A percentile compares a stretch with the other conserved stretches of the same genome.
Evolutionary conservation across 2,329 filamentous ascomycete species (phyloP).

Genomic region (Canariomyces notabilis): DNA sequence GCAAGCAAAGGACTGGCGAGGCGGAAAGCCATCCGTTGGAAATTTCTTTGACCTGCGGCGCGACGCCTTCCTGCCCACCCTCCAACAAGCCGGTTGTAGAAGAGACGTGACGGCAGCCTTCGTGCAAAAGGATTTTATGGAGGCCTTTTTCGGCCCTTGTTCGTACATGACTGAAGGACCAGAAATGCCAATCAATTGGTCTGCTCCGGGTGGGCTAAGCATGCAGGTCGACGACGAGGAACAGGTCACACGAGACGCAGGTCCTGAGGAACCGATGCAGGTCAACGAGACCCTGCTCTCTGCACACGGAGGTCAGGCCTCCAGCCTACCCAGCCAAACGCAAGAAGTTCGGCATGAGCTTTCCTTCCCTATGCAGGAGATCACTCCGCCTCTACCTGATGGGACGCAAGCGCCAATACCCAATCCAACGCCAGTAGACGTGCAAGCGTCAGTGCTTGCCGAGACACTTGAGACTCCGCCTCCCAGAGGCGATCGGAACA

Average conservation of each 20-base stretch:
- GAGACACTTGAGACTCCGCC: neutral
- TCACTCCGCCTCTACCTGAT: too few species aligned
- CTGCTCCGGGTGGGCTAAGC: neutral
- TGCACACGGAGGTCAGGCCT: conserved; percentile 2
- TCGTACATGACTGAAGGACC: conserved; percentile 5
- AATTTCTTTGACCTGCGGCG: conserved; percentile 2
- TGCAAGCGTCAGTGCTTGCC: conserved; percentile 1
- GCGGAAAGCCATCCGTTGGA: neutral
- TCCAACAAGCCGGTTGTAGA: neutral
- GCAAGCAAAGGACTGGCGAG: conserved; percentile 2
- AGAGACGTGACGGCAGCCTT: conserved; percentile 1
- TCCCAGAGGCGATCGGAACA: neutral
- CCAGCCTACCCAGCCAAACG: neutral
- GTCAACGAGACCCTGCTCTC: conserved; percentile 2
- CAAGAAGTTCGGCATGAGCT: neutral
- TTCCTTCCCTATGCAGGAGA: too few species aligned
- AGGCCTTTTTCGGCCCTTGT: conserved; percentile 3
- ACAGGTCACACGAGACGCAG: too few species aligned
- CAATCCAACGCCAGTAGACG: neutral
- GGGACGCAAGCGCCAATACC: neutral
- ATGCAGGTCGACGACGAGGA: too few species aligned
- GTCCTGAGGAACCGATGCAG: too few species aligned
- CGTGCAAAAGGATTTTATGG: conserved; percentile 4
- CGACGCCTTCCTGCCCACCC: conserved; percentile 2
- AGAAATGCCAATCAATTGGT: conserved; percentile 3